These are phyloP conservation scores for Moesziomyces globuligerus DNA, from an alignment of 1,284 basidiomycete genomes.

Conservation along the genomic window DNA sequence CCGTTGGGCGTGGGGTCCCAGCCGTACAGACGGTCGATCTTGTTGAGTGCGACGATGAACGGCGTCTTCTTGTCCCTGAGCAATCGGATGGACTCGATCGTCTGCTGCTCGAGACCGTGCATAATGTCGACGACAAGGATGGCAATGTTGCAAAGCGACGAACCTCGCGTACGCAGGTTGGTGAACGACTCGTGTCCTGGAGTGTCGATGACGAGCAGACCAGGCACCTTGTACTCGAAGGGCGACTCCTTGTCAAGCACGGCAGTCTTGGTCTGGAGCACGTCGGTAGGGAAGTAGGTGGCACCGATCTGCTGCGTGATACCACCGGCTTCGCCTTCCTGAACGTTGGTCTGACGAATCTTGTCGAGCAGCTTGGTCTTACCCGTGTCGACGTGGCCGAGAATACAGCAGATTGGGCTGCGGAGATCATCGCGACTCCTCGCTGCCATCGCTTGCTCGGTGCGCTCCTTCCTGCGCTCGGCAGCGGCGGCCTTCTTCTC, in stretches of 20 bases:
- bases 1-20: slow-evolving; percentile 92
- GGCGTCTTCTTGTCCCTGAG: slow-evolving; percentile 95
- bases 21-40: slow-evolving; percentile 98
- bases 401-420: slow-evolving; percentile 97
- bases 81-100: slow-evolving; percentile 92
- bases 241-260: slow-evolving; percentile 86
- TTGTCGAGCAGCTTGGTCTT: slow-evolving; percentile 99
- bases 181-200: slow-evolving; percentile 99
- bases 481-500: slow-evolving; percentile 85
- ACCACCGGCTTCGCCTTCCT: slow-evolving; percentile 99
- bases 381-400: slow-evolving; percentile 99
- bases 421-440: slow-evolving; percentile 89
- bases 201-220: slow-evolving; percentile 95
- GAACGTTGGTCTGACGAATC: slow-evolving; percentile 99
- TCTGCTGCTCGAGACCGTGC: slow-evolving; percentile 98
- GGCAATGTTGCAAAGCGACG: slow-evolving; percentile 98
- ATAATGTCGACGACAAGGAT: slow-evolving; percentile 99
- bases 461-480: slow-evolving; percentile 81
- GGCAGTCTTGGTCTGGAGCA: slow-evolving; percentile 89
- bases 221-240: slow-evolving; percentile 96
- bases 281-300: slow-evolving; percentile 99
- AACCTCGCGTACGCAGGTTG: slow-evolving; percentile 93
- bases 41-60: slow-evolving; percentile 99
- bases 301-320: slow-evolving; percentile 99
- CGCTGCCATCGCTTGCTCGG: slow-evolving; percentile 86